Evolutionary conservation across 169 alveolate species (phyloP), one percentile per base, ranked within the genome.

Genomic region (Eimeria maxima): DNA sequence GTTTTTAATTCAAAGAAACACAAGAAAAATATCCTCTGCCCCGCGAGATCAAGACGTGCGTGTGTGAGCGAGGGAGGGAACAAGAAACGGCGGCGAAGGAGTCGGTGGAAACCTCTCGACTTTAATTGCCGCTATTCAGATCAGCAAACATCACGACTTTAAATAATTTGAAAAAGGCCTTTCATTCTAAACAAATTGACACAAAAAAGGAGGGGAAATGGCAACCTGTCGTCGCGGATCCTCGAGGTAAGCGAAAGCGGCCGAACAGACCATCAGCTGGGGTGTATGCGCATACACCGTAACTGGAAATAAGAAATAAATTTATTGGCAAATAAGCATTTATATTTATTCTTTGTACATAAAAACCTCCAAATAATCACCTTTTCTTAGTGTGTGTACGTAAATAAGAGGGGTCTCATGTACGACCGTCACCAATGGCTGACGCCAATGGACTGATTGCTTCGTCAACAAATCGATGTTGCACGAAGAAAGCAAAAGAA

Each of bases 41-140:
- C 1, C 45, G 47, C 22, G 29, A n/a, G 14, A n/a, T 14, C 60
- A 33, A 33, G 55, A 44, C 84, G 84, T 14, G 38, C 11, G 29
- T 16, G 60, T 1, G 20, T 11, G 60, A 53, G 60, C 20, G 60
- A 53, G 60, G 60, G 16, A 65, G 16, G 33, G 69, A 11, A 16
- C 18, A 65, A 65, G 38, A 13, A 24, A 65, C 42, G 38, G 42
- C 69, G 69, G 27, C 69, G 69, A 63, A 63, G 73, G 74, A 24
- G 74, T 20, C 74, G 74, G 38, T 24, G 74, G 74, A 13, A 29
- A 7, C 74, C 74, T 65, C 10, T 24, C 38, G 11, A 6, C 33
- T 65, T 6, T 65, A 24, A 65, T 24, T 13, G 38, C 29, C 91
- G 91, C 91, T 83, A 83, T 73, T 65, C 91, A 50, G 33, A n/a